Percentiles rank a stretch among this genome's conserved stretches.
phyloP scores from a whole-genome alignment of 257 asterid genomes.

The Solanum pennellii region DNA sequence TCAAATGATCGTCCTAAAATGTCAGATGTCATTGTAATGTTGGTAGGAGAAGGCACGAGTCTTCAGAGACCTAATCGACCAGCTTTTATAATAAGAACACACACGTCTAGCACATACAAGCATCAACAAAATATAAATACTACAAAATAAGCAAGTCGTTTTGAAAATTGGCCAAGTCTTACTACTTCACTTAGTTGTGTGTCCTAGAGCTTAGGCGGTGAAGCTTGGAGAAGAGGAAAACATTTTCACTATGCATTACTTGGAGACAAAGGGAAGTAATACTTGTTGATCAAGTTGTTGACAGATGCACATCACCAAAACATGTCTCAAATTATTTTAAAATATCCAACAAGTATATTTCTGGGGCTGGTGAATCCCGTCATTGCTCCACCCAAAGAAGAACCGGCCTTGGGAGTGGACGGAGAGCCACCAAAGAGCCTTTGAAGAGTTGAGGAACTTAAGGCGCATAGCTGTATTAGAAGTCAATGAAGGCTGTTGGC shows the following conservation, averaged over 20 bases:
- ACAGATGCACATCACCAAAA: neutral
- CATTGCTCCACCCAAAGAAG: no score
- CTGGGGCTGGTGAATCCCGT: no score
- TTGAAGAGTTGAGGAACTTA: no score
- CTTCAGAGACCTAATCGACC: slow-evolving; percentile 12
- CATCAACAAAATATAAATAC: neutral
- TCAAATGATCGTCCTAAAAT: slow-evolving; percentile 14
- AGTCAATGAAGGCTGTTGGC: neutral
- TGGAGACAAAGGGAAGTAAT: neutral
- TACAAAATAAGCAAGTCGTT: neutral
- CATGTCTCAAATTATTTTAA: no score
- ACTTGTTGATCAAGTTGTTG: neutral
- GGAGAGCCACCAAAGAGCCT: no score
- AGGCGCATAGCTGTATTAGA: neutral
- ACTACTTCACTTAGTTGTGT: neutral
- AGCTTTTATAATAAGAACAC: neutral
- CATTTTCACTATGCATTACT: neutral
- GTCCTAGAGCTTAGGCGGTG: neutral
- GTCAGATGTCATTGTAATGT: slow-evolving; percentile 9
- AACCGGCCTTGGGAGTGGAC: no score
- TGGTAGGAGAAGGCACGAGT: neutral
- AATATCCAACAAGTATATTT: no score
- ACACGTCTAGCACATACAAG: neutral
- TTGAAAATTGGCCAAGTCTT: neutral
- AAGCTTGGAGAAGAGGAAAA: neutral